Evolutionary conservation across 106 monocot species (phyloP).

Genomic region (Amphibolis antarctica): DNA sequence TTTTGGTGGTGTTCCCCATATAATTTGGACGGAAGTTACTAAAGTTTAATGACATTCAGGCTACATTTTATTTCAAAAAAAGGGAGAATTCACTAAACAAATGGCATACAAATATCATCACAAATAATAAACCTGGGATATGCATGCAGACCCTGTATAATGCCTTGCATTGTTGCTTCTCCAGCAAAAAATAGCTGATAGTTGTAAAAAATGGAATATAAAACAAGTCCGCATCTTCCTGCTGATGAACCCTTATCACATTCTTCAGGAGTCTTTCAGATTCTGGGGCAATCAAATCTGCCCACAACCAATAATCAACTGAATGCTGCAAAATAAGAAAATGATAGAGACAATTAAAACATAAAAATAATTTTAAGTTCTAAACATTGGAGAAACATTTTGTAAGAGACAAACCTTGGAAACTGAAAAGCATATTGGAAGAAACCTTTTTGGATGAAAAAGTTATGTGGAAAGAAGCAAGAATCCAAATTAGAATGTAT

Average conservation of each 20-base stretch:
- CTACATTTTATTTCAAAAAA: too few relatives aligned
- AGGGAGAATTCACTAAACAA: background rate
- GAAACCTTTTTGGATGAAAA: too few relatives aligned
- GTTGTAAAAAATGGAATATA: slow-evolving; percentile 98
- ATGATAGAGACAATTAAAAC: too few relatives aligned
- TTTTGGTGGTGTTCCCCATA: too few relatives aligned
- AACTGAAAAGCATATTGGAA: too few relatives aligned
- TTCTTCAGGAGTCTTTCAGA: slow-evolving; percentile 75
- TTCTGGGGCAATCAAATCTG: slow-evolving; percentile 79
- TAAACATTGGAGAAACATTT: background rate
- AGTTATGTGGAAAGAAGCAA: background rate
- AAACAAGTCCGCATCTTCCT: slow-evolving; percentile 91
- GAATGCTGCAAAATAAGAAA: slow-evolving; percentile 62
- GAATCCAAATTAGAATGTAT: too few relatives aligned
- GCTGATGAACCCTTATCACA: slow-evolving; percentile 55
- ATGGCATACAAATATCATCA: background rate
- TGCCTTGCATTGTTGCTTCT: slow-evolving; percentile 86
- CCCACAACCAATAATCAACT: slow-evolving; percentile 91
- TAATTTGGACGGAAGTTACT: too few relatives aligned
- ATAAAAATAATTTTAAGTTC: background rate
- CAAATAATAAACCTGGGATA: slow-evolving; percentile 58
- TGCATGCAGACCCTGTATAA: slow-evolving; percentile 91
- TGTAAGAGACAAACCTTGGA: too few relatives aligned
- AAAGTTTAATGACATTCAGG: too few relatives aligned
- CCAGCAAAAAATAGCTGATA: slow-evolving; percentile 84